phyloP scores from a whole-genome alignment of 495 filamentous ascomycete species.

The Pyronema domesticum region DNA sequence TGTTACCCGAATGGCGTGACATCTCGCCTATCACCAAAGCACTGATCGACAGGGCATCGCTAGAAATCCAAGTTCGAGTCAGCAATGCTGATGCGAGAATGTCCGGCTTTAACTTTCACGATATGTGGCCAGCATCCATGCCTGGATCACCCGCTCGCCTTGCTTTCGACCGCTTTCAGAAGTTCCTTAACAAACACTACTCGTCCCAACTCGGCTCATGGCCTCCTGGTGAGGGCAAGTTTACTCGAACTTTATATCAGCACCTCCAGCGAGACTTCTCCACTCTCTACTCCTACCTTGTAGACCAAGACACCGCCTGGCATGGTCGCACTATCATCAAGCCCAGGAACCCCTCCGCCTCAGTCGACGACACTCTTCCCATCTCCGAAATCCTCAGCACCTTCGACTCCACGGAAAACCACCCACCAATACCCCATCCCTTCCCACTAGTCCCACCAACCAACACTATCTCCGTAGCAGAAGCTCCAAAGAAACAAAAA shows the following conservation, averaged over 20 bases:
- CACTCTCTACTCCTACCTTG: constrained; percentile 53
- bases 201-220: constrained; percentile 35
- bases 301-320: constrained; percentile 50
- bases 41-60: constrained; percentile 41
- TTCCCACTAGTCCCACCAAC: constrained; percentile 44
- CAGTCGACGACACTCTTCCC: constrained; percentile 42
- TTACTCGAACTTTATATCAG: constrained; percentile 40
- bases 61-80: constrained; percentile 45
- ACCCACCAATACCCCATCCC: constrained; percentile 49
- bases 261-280: constrained; percentile 48
- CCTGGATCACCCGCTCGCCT: constrained; percentile 28
- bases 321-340: constrained; percentile 42
- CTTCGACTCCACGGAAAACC: constrained; percentile 46
- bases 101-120: constrained; percentile 39
- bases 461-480: constrained; percentile 20
- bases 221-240: constrained; percentile 40
- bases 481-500: constrained; percentile 27
- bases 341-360: constrained; percentile 35
- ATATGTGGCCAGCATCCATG: constrained; percentile 39
- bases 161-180: constrained; percentile 37
- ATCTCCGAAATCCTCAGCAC: constrained; percentile 50
- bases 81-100: constrained; percentile 43
- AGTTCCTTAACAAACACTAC: constrained; percentile 40
- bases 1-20: constrained; percentile 37
- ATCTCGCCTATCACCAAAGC: constrained; percentile 46